Evolutionary conservation across 768 basidiomycete genomes (phyloP).

Genomic region (Suillus sp.): DNA sequence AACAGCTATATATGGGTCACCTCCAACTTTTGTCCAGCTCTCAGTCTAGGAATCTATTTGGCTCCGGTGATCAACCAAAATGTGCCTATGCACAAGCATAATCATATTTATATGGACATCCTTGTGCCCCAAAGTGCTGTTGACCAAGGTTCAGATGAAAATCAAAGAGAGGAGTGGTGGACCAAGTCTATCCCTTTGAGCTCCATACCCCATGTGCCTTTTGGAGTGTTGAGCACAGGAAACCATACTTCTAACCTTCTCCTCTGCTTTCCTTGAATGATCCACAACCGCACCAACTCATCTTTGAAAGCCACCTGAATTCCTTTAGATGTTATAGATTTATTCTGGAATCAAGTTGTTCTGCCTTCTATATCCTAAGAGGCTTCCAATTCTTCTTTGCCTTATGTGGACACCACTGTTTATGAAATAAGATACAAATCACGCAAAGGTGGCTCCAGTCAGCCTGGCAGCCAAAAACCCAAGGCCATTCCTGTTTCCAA

Average conservation of each 20-base stretch:
- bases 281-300: too few species aligned
- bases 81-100: constrained; percentile 12
- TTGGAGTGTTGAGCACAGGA: constrained; percentile 7
- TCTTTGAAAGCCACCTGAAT: too few species aligned
- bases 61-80: not conserved
- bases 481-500: too few species aligned
- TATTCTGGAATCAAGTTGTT: constrained; percentile 13
- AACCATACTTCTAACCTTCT: too few species aligned
- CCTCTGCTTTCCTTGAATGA: constrained; percentile 19
- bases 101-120: too few species aligned
- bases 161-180: constrained; percentile 9
- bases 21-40: not conserved
- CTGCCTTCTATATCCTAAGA: constrained; percentile 10
- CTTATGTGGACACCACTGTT: constrained; percentile 4
- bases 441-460: not conserved
- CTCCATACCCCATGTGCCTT: too few species aligned
- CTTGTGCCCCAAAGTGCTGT: constrained; percentile 16
- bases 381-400: not conserved
- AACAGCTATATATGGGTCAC: constrained; percentile 27
- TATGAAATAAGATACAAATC: constrained; percentile 13
- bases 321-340: too few species aligned
- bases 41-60: not conserved
- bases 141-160: not conserved
- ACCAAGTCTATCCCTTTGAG: constrained; percentile 13
- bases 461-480: too few species aligned